phyloP scores from a whole-genome alignment of 2,329 filamentous ascomycete genomes.

The Colletotrichum cordylinicola region DNA sequence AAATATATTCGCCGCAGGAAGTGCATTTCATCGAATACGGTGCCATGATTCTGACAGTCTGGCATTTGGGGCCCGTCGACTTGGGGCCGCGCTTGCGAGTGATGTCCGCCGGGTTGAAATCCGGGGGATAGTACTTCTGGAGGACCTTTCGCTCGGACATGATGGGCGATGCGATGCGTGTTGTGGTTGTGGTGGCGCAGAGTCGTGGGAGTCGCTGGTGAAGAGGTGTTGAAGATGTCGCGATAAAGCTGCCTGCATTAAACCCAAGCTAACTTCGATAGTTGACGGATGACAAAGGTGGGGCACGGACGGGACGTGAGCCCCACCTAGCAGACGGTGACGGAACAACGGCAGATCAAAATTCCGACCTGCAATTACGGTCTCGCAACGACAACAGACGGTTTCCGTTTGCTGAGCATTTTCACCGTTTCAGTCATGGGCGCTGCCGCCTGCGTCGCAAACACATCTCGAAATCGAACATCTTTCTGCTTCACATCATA shows the following conservation, averaged over 20 bases:
- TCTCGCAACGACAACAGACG: background rate
- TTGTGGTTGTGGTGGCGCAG: background rate
- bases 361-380: background rate
- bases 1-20: constrained; percentile 76
- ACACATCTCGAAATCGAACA: background rate
- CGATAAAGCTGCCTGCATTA: background rate
- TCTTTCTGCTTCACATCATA: background rate
- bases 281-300: constrained; percentile 2
- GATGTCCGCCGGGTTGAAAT: constrained; percentile 90
- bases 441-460: background rate
- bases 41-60: constrained; percentile 90
- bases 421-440: background rate
- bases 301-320: background rate
- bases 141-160: constrained; percentile 92
- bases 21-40: constrained; percentile 82
- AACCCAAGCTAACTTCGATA: background rate
- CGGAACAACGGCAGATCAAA: background rate
- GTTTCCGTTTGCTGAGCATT: background rate
- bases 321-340: background rate
- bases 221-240: background rate
- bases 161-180: constrained; percentile 31
- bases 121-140: constrained; percentile 69
- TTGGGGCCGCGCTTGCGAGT: constrained; percentile 73
- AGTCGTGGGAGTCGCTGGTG: background rate
- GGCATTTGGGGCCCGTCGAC: constrained; percentile 76